These are phyloP conservation scores for Danielia oregonensis DNA, from an alignment of 805 yeast genomes.

Conservation along the genomic window DNA sequence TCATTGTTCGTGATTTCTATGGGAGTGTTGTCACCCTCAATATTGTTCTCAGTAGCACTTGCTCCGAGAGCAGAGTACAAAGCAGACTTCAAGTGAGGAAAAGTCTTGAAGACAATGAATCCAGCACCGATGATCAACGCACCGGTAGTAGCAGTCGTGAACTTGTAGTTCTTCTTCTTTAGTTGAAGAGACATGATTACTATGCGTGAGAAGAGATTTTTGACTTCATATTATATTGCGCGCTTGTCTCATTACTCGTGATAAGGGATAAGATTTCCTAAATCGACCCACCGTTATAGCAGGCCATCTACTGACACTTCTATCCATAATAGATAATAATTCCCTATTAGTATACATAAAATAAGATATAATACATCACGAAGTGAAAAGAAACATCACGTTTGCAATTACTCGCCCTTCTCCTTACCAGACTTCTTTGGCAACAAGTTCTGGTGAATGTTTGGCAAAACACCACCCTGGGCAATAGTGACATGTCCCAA, in stretches of 20 bases:
- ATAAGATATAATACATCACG: background rate
- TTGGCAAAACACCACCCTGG: slow-evolving; percentile 99
- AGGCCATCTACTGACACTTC: too few species aligned
- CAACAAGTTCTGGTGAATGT: slow-evolving; percentile 89
- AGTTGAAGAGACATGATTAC: slow-evolving; percentile 20
- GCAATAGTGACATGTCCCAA: slow-evolving; percentile 84
- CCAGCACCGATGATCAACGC: slow-evolving; percentile 42
- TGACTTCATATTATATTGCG: too few species aligned
- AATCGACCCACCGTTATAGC: too few species aligned
- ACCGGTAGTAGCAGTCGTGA: slow-evolving; percentile 31
- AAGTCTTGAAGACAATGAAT: slow-evolving; percentile 41
- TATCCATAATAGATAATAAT: background rate
- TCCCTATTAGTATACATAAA: background rate
- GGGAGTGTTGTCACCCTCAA: slow-evolving; percentile 23
- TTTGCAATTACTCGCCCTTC: background rate
- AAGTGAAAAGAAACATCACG: background rate
- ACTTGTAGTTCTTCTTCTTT: slow-evolving; percentile 15
- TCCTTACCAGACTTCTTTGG: slow-evolving; percentile 33
- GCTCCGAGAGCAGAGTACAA: background rate
- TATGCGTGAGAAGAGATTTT: too few species aligned
- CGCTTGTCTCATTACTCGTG: background rate
- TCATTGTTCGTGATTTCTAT: slow-evolving; percentile 13
- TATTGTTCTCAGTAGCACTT: slow-evolving; percentile 2
- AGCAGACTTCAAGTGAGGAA: slow-evolving; percentile 44
- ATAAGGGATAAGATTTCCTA: too few species aligned